Base-by-base conservation (phyloP, 2,329 filamentous ascomycete species). In the Lasiodiplodia citricola region DNA sequence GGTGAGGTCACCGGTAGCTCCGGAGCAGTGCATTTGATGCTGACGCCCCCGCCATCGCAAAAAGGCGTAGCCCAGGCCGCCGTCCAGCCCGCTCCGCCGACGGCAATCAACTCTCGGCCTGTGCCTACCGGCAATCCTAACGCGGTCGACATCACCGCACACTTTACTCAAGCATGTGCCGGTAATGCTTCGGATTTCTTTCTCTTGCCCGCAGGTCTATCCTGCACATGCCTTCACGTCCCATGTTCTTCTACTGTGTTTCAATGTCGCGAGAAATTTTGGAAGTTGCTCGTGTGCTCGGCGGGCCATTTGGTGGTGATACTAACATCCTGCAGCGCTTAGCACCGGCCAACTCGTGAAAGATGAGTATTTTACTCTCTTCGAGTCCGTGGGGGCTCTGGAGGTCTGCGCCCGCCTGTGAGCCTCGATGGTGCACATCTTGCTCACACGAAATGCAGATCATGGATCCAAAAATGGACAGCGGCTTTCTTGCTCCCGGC, bases 401-500 rank as follows among this genome's bases (percentile, higher is more conserved):
- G 92, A 96, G 87, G 83, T 85, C 28, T 25, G 60, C n/a, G 14
- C 37, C 18, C 21, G 16, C 23, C 21, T 28, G 13, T 38, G 13
- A 38, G 2, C 41, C 21, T 35, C 8, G 8, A 7, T 37, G 10
- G n/a, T 35, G 38, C 11, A 35, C 58, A 51, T 21, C 3, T 65
- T 28, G 13, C 55, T 37, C 47, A 56, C 31, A 41, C 25, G 0
- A 21, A 60, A 21, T 31, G 65, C 75, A 99, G 96, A 97, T 99
- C 74, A 97, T 97, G 93, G 96, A 99, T 76, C 90, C 92, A 0
- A 99, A 98, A 81, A 99, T 99, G 96, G 96, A 99, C 80, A 97
- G 93, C 76, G 96, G 96, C 35, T 94, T 91, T 72, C 84, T 96
- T 7, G 86, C 88, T 23, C 88, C 91, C 8, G 92, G 90, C 37